Conservation (phyloP, 2,329 filamentous ascomycete genomes). For the Aspergillus sp. region DNA sequence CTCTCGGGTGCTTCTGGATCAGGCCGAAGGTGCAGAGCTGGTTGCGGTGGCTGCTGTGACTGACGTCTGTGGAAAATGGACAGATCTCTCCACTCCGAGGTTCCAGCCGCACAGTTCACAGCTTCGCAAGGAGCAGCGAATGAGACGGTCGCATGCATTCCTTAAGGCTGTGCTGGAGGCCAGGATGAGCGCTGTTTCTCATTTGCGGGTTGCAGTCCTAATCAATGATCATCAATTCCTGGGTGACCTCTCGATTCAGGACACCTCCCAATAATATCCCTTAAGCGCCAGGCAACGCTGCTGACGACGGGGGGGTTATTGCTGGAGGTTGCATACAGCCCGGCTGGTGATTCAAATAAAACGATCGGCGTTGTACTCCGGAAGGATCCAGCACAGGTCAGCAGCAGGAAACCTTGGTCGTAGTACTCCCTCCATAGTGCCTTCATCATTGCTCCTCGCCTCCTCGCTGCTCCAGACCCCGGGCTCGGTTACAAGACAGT, state of each 20-base stretch:
- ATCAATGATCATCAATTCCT: neutral
- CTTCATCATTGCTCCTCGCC: neutral
- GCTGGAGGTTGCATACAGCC: neutral
- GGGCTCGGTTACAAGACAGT: neutral
- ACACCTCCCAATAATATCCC: neutral
- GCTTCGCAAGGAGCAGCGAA: neutral
- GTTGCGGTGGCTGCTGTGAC: slow-evolving; percentile 1
- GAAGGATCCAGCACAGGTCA: neutral
- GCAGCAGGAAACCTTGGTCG: neutral
- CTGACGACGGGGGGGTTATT: neutral
- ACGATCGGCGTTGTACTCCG: slow-evolving; percentile 1
- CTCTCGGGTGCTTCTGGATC: neutral
- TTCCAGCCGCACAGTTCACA: slow-evolving; percentile 10
- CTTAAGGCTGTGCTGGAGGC: slow-evolving; percentile 7
- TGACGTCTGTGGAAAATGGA: slow-evolving; percentile 4
- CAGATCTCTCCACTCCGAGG: neutral
- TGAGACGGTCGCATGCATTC: neutral
- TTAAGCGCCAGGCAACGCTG: neutral
- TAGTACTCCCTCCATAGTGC: neutral
- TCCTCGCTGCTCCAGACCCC: neutral
- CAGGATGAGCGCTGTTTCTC: neutral
- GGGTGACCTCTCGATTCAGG: neutral
- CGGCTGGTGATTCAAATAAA: neutral
- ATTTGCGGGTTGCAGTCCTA: slow-evolving; percentile 1
- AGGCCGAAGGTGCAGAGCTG: neutral